A percentile compares a stretch with the other conserved stretches of the same genome.
Conservation (phyloP, 2,329 filamentous ascomycete genomes). For the Nigrospora sphaerica region DNA sequence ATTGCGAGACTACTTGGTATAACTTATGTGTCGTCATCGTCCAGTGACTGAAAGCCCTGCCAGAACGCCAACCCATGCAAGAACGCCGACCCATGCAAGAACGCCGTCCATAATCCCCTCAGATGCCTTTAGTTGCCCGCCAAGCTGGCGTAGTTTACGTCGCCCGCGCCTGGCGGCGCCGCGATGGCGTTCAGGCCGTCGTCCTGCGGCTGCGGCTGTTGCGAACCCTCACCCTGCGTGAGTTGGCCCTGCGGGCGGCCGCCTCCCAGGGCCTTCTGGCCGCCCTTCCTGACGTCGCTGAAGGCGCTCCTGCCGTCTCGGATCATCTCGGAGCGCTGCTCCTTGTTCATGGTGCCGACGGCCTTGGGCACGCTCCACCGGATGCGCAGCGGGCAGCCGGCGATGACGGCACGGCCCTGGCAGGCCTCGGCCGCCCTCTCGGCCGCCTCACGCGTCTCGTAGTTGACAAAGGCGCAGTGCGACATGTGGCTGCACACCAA, state of each 20-base stretch:
- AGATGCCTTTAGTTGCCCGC: constrained; percentile 61
- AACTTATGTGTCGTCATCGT: too few species aligned
- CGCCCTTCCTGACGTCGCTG: constrained; percentile 27
- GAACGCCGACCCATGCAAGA: too few species aligned
- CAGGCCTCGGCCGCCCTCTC: constrained; percentile 80
- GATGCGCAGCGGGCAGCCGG: constrained; percentile 82
- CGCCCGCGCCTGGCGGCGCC: constrained; percentile 70
- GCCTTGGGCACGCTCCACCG: constrained; percentile 92
- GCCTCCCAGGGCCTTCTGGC: constrained; percentile 22
- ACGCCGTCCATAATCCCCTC: not conserved
- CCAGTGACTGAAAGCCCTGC: too few species aligned
- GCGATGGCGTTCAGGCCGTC: constrained; percentile 46
- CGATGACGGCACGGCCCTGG: constrained; percentile 82
- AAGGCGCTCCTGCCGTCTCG: constrained; percentile 64
- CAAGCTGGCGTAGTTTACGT: constrained; percentile 79
- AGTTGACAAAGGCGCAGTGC: constrained; percentile 96
- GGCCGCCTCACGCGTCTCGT: constrained; percentile 73
- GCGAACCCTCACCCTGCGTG: constrained; percentile 16
- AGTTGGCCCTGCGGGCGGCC: constrained; percentile 17
- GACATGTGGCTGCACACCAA: constrained; percentile 95
- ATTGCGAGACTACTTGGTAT: too few species aligned
- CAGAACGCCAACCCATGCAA: too few species aligned
- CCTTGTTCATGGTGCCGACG: constrained; percentile 83
- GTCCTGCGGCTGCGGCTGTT: constrained; percentile 18
- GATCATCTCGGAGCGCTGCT: constrained; percentile 74